A percentile compares a stretch with the other conserved stretches of the same genome.
Conservation (phyloP, 495 filamentous ascomycete genomes). For the Aspergillus kassunensis region DNA sequence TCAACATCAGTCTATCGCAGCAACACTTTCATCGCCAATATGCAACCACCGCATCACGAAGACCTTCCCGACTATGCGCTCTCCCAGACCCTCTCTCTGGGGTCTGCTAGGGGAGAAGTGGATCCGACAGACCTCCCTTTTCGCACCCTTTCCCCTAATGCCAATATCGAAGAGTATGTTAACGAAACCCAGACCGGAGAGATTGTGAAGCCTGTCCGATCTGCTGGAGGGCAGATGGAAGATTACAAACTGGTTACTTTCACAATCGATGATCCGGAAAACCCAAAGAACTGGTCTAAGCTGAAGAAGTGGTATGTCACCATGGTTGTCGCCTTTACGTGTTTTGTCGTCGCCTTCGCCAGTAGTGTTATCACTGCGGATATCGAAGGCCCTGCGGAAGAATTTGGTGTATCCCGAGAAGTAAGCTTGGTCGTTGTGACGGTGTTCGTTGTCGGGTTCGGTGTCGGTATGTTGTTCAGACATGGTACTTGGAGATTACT, state of each 20-base stretch:
- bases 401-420: conserved; percentile 62
- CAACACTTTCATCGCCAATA: conserved; percentile 8
- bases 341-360: conserved; percentile 68
- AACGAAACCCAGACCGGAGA: conserved; percentile 55
- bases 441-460: conserved; percentile 76
- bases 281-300: conserved; percentile 59
- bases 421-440: conserved; percentile 65
- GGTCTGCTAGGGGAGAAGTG: conserved; percentile 15
- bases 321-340: conserved; percentile 50
- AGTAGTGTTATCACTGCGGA: conserved; percentile 64
- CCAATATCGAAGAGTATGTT: conserved; percentile 62
- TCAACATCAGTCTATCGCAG: not conserved
- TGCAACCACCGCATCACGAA: conserved; percentile 18
- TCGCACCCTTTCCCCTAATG: conserved; percentile 55
- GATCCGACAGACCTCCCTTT: conserved; percentile 53
- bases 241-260: conserved; percentile 74
- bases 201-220: conserved; percentile 52
- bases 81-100: conserved; percentile 25
- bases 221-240: conserved; percentile 49
- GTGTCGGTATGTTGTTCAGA: conserved; percentile 53
- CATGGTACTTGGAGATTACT: not conserved
- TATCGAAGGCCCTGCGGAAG: conserved; percentile 52
- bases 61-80: conserved; percentile 12
- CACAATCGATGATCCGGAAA: conserved; percentile 54
- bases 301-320: conserved; percentile 65